phyloP scores from a whole-genome alignment of 768 basidiomycete species.

The Leccinum rimulosum region DNA sequence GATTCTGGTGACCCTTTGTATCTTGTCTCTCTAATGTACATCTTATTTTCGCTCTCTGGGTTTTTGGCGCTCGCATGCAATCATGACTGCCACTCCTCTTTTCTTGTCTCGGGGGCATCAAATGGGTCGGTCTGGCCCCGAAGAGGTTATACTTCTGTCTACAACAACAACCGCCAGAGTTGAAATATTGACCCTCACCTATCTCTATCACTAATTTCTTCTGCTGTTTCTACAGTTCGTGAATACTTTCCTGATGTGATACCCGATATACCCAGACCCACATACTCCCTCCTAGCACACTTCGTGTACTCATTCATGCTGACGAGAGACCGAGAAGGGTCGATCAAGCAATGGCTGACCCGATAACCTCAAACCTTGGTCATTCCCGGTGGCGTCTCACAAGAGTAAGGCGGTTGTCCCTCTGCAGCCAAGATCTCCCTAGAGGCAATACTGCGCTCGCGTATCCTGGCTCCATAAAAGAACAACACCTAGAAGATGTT shows the following conservation, averaged over 20 bases:
- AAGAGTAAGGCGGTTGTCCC: neutral
- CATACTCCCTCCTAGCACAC: neutral
- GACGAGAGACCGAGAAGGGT: neutral
- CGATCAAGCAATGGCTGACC: neutral
- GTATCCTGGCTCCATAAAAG: conserved; percentile 33
- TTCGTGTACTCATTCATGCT: neutral
- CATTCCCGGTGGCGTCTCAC: neutral
- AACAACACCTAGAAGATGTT: conserved; percentile 19
- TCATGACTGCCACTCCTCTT: too few species aligned
- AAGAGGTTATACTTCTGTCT: too few species aligned
- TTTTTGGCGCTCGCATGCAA: neutral
- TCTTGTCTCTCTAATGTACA: too few species aligned
- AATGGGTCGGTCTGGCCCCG: too few species aligned
- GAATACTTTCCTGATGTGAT: too few species aligned
- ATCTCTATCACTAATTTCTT: too few species aligned
- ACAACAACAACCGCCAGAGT: too few species aligned
- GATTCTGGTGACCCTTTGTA: neutral
- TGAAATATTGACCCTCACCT: too few species aligned
- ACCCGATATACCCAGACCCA: neutral
- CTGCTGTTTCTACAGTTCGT: too few species aligned
- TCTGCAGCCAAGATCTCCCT: conserved; percentile 20
- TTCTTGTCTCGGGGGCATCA: too few species aligned
- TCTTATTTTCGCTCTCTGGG: neutral
- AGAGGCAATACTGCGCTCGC: conserved; percentile 27
- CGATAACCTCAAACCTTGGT: conserved; percentile 6